These are phyloP conservation scores for Gypsophila paniculata DNA, from an alignment of 179 eudicot species.

Conservation along the genomic window DNA sequence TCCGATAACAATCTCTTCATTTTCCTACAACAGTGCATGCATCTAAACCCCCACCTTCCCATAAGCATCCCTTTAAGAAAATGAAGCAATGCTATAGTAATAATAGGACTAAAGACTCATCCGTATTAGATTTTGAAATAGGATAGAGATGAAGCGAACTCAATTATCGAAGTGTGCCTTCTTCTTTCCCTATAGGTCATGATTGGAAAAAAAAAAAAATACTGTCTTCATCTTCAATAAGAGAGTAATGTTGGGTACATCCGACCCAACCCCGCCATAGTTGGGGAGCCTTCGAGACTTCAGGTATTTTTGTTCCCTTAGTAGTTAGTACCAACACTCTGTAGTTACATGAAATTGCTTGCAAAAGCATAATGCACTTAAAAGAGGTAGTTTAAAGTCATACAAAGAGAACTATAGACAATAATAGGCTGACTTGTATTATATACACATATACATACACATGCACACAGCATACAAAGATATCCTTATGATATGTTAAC, in stretches of 20 bases:
- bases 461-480: not conserved
- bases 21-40: no score
- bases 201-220: no score
- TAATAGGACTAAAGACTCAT: not conserved
- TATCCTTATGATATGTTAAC: not conserved
- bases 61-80: no score
- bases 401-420: not conserved
- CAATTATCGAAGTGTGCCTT: not conserved
- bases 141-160: not conserved
- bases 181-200: not conserved
- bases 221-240: no score
- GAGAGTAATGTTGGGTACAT: no score
- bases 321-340: no score
- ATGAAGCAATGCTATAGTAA: not conserved
- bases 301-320: no score
- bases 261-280: no score
- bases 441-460: constrained; percentile 1
- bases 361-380: not conserved
- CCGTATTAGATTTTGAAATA: not conserved
- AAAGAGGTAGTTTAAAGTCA: not conserved
- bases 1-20: not conserved
- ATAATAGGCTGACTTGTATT: not conserved
- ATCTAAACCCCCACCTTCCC: no score
- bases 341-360: not conserved
- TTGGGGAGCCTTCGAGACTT: no score